These are phyloP conservation scores for Malania oleifera DNA, from an alignment of 164 flowering plant genomes.

Conservation along the genomic window DNA sequence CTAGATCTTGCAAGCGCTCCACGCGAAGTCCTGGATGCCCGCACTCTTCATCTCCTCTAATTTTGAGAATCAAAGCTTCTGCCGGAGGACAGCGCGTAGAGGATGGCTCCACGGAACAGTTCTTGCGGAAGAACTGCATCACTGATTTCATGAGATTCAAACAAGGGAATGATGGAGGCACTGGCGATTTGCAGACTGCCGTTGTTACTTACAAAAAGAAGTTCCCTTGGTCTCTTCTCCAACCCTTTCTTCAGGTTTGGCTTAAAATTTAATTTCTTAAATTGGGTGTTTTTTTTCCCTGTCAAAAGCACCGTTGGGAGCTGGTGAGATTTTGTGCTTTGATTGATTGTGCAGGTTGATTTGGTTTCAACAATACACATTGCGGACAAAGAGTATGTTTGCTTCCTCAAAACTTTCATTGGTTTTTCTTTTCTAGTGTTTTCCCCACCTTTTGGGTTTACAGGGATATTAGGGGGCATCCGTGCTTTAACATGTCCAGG, in stretches of 20 bases:
- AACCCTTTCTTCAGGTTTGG: conserved; percentile 86
- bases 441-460: no score
- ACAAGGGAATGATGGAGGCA: conserved; percentile 19
- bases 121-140: conserved; percentile 56
- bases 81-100: conserved; percentile 20
- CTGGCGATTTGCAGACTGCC: conserved; percentile 87
- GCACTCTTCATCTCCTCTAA: neutral
- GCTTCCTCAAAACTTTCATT: neutral
- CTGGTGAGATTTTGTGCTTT: neutral
- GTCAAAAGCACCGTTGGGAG: neutral
- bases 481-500: no score
- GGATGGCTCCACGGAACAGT: conserved; percentile 49
- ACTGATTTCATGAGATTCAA: conserved; percentile 91
- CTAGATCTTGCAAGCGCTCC: conserved; percentile 13
- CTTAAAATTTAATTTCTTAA: no score
- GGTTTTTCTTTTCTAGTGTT: neutral
- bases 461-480: no score
- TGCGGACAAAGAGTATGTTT: conserved; percentile 86
- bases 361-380: conserved; percentile 96
- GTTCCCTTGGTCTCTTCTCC: conserved; percentile 83
- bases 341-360: conserved; percentile 77
- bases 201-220: conserved; percentile 70
- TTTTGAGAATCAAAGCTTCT: conserved; percentile 14
- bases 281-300: neutral
- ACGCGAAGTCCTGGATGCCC: conserved; percentile 7